Conservation (phyloP, 495 filamentous ascomycete genomes). For the Hyaloscypha bicolor region DNA sequence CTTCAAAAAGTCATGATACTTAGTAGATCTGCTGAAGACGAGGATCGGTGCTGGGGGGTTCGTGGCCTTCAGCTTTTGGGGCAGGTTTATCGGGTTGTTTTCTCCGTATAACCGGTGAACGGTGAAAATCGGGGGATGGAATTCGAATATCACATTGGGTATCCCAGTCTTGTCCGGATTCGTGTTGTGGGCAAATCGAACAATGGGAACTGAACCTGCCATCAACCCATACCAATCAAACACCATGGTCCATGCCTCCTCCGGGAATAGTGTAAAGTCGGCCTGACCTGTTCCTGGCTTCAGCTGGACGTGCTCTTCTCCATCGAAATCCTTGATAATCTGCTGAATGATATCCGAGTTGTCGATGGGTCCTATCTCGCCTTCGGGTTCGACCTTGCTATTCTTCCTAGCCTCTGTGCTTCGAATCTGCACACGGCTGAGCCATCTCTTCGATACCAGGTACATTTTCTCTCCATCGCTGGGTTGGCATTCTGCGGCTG, state of each 20-base stretch:
- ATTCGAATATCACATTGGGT: conserved; percentile 79
- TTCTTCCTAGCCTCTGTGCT: conserved; percentile 55
- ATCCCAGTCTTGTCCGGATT: conserved; percentile 51
- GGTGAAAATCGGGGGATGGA: conserved; percentile 83
- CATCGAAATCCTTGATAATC: conserved; percentile 46
- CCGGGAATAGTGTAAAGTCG: conserved; percentile 77
- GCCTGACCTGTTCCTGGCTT: conserved; percentile 69
- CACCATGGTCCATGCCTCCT: conserved; percentile 79
- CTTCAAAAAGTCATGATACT: conserved; percentile 72
- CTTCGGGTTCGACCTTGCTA: conserved; percentile 64
- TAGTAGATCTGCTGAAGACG: conserved; percentile 67
- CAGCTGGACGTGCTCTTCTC: conserved; percentile 68
- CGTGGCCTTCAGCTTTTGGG: conserved; percentile 56
- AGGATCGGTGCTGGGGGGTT: conserved; percentile 61
- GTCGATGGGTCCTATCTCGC: conserved; percentile 79
- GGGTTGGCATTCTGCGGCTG: conserved; percentile 51
- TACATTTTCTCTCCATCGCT: conserved; percentile 74
- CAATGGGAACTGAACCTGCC: conserved; percentile 69
- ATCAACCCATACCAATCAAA: conserved; percentile 80
- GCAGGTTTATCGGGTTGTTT: conserved; percentile 55
- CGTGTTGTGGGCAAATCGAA: conserved; percentile 77
- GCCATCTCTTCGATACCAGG: conserved; percentile 78
- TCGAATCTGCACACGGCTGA: conserved; percentile 71
- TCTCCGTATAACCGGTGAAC: conserved; percentile 73
- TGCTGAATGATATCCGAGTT: conserved; percentile 71